Evolutionary conservation across 139 green algal genomes (phyloP), one percentile per base, ranked within the genome.

Genomic region (Chlamydomonas eustigma): DNA sequence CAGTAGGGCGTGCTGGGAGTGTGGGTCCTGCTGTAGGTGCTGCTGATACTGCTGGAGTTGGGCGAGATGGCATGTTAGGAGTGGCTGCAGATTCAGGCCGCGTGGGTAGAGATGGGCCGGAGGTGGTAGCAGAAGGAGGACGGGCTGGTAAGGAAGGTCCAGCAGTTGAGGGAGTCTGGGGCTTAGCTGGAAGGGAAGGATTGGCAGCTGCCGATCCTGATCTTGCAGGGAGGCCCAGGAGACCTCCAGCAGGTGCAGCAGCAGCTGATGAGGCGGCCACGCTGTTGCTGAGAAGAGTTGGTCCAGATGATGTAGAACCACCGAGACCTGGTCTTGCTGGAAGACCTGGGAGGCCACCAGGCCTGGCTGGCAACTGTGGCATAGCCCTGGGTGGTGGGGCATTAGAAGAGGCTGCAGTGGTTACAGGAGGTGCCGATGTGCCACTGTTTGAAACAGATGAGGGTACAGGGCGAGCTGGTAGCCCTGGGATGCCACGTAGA

Each of bases 321-420:
- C 64, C 64, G 3, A 72, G 28, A 37, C 64, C 64, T 39, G 52
- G 52, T 22, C 68, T 32, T 3, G 68, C 37, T 5, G 68, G 68
- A 37, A 75, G 68, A 38, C 68, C 30, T 5, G 68, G 68, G 6
- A 75, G 36, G 36, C 68, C 68, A 35, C 33, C 36, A 4, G 68
- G 68, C 3, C 36, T 30, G 24, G 71, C 30, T n/a, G 71, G 68
- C 6, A 76, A 32, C 5, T 68, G 39, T 28, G 39, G 71, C 28
- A 32, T 58, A 30, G 28, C 28, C 36, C 71, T 69, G 71, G 36
- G 44, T 58, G 44, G 12, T 69, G 71, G 5, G n/a, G n/a, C n/a
- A n/a, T n/a, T n/a, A 33, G 58, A 4, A 66, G 36, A 39, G 37
- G 69, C 36, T 6, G 69, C 38, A 38, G 71, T n/a, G 3, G 71